Conservation (phyloP, 129 eudicot genomes). For the Flaveria sonorensis region DNA sequence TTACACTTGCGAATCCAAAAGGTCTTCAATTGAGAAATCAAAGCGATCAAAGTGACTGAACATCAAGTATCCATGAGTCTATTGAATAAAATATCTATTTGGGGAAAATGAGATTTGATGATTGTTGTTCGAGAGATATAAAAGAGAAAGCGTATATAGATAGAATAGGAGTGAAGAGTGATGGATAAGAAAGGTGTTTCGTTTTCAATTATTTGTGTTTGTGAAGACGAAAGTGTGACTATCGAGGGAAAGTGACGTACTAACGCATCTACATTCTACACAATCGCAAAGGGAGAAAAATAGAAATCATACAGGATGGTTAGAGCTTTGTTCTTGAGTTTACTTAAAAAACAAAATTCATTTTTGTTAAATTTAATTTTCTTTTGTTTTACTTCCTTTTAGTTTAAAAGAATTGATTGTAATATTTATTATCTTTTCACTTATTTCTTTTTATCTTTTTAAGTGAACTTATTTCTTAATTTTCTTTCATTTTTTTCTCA, state of each 20-base stretch:
- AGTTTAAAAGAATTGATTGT: no score
- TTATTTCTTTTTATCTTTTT: no score
- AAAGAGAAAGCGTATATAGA: slow-evolving; percentile 21
- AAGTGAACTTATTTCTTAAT: no score
- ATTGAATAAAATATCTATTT: no score
- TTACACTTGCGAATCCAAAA: slow-evolving; percentile 1
- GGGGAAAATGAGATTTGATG: slow-evolving; percentile 29
- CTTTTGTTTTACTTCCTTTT: no score
- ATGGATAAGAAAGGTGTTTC: neutral
- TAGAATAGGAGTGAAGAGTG: neutral
- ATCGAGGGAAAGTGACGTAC: slow-evolving; percentile 20
- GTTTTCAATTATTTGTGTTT: slow-evolving; percentile 28
- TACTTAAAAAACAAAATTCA: no score
- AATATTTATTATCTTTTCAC: no score
- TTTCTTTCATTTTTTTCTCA: no score
- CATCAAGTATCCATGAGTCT: slow-evolving; percentile 22
- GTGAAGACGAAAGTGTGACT: slow-evolving; percentile 34
- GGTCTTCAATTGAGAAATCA: neutral
- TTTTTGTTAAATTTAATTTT: no score
- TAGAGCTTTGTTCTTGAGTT: neutral
- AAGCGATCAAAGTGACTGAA: slow-evolving; percentile 24
- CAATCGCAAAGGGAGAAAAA: no score
- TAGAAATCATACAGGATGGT: no score
- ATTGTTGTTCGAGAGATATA: slow-evolving; percentile 6
- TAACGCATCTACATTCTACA: neutral